These are phyloP conservation scores for Agapanthus africanus DNA, from an alignment of 106 monocot species.

Conservation along the genomic window DNA sequence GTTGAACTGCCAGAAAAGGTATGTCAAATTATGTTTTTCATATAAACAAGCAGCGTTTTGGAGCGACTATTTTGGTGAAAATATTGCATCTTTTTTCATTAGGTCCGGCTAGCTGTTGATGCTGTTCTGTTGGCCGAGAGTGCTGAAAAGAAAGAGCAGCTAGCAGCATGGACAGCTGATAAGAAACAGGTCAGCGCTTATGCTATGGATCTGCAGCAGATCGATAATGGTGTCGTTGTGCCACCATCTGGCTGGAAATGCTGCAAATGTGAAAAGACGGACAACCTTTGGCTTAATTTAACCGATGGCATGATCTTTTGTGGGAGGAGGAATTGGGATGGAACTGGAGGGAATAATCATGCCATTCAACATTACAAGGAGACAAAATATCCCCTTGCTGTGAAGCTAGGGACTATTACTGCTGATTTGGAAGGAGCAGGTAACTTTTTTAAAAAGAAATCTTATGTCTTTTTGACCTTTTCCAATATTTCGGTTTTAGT, in stretches of 20 bases:
- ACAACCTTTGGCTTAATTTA: background rate
- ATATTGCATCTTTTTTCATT: conserved; percentile 2
- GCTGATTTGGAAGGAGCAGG: conserved; percentile 86
- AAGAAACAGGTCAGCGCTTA: no score
- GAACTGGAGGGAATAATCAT: conserved; percentile 95
- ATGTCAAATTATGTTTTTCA: background rate
- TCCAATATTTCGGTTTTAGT: background rate
- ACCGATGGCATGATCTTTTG: conserved; percentile 2
- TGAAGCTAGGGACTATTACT: conserved; percentile 95
- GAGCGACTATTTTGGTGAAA: no score
- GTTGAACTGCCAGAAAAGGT: conserved; percentile 98
- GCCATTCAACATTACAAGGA: conserved; percentile 74
- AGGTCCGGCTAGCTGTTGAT: conserved; percentile 95
- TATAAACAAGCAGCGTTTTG: no score
- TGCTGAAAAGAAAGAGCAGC: conserved; percentile 73
- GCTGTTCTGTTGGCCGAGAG: conserved; percentile 72
- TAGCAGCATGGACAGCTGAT: conserved; percentile 47
- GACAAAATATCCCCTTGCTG: conserved; percentile 87
- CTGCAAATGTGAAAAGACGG: conserved; percentile 72
- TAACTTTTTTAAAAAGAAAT: no score
- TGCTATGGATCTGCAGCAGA: conserved; percentile 30
- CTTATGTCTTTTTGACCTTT: no score
- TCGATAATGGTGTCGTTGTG: conserved; percentile 58
- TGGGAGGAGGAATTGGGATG: conserved; percentile 92
- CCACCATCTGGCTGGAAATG: conserved; percentile 97